phyloP scores from a whole-genome alignment of 495 filamentous ascomycete genomes.

The Penicillium taxi region DNA sequence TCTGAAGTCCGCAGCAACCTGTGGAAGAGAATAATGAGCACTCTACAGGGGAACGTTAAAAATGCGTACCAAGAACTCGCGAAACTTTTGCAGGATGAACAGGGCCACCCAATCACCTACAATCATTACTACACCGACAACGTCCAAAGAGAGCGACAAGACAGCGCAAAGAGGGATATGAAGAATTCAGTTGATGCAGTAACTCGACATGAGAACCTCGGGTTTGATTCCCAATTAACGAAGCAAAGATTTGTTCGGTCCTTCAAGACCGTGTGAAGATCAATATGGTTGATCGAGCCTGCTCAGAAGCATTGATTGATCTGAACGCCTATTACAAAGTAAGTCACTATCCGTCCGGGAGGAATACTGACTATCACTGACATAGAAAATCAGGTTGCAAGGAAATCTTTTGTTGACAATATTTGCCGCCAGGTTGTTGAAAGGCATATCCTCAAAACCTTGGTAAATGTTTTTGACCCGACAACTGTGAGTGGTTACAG shows the following conservation, averaged over 20 bases:
- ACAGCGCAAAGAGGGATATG: constrained; percentile 5
- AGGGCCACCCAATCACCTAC: constrained; percentile 38
- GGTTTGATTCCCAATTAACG: constrained; percentile 4
- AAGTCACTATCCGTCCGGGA: too few relatives aligned
- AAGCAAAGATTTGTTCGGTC: constrained; percentile 9
- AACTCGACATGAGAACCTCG: neutral
- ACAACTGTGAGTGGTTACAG: too few relatives aligned
- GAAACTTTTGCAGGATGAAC: constrained; percentile 36
- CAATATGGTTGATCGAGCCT: constrained; percentile 22
- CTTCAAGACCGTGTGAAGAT: constrained; percentile 9
- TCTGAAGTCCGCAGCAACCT: constrained; percentile 24
- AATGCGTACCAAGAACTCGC: constrained; percentile 25
- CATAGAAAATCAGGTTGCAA: too few relatives aligned
- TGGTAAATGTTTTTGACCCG: too few relatives aligned
- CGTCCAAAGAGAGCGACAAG: constrained; percentile 27
- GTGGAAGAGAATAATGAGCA: constrained; percentile 6
- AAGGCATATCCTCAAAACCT: too few relatives aligned
- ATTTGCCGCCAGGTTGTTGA: too few relatives aligned
- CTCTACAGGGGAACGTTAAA: constrained; percentile 16
- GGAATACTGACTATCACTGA: too few relatives aligned
- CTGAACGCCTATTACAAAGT: constrained; percentile 30
- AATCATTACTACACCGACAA: constrained; percentile 41
- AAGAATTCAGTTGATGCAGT: constrained; percentile 1
- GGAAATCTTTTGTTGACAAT: too few relatives aligned
- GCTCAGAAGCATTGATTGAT: constrained; percentile 13